These are phyloP conservation scores for Boletus pseudopeckii DNA, from an alignment of 768 basidiomycete species.

Conservation along the genomic window DNA sequence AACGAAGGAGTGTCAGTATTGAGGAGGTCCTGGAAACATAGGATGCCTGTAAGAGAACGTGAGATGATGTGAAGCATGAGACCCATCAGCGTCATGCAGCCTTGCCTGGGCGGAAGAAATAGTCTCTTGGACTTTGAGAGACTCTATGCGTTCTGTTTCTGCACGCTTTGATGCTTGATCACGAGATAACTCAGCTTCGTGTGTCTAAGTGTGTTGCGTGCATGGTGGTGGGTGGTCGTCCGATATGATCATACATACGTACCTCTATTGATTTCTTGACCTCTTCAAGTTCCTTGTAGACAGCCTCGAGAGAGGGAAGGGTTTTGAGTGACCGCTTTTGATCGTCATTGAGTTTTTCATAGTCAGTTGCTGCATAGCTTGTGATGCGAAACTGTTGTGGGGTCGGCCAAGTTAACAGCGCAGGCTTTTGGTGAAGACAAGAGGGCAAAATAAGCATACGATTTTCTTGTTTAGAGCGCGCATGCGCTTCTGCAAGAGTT, in stretches of 20 bases:
- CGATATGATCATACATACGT: constrained; percentile 36
- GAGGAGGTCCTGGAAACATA: constrained; percentile 43
- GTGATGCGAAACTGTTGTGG: constrained; percentile 63
- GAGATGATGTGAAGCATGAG: not conserved
- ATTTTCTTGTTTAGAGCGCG: constrained; percentile 82
- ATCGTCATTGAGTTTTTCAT: constrained; percentile 82
- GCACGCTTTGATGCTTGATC: constrained; percentile 52
- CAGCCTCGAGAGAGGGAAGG: constrained; percentile 72
- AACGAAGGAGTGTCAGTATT: constrained; percentile 56
- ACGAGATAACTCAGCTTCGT: constrained; percentile 61
- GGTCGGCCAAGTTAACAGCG: constrained; percentile 8
- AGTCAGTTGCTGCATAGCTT: constrained; percentile 61
- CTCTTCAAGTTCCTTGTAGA: constrained; percentile 79
- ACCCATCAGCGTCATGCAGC: not conserved
- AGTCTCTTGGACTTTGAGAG: constrained; percentile 51
- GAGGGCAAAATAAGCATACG: constrained; percentile 41
- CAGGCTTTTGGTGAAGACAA: not conserved
- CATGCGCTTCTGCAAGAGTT: constrained; percentile 75
- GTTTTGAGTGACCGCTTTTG: constrained; percentile 72
- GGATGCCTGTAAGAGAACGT: constrained; percentile 37
- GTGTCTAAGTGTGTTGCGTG: constrained; percentile 37
- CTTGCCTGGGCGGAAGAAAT: constrained; percentile 59
- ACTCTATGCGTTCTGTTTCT: constrained; percentile 56
- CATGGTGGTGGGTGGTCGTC: not conserved
- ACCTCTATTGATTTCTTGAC: constrained; percentile 86